Percentiles rank a stretch among this genome's conserved stretches.
Conservation (phyloP, 1,284 basidiomycete species). For the Ganoderma leucocontextum region DNA sequence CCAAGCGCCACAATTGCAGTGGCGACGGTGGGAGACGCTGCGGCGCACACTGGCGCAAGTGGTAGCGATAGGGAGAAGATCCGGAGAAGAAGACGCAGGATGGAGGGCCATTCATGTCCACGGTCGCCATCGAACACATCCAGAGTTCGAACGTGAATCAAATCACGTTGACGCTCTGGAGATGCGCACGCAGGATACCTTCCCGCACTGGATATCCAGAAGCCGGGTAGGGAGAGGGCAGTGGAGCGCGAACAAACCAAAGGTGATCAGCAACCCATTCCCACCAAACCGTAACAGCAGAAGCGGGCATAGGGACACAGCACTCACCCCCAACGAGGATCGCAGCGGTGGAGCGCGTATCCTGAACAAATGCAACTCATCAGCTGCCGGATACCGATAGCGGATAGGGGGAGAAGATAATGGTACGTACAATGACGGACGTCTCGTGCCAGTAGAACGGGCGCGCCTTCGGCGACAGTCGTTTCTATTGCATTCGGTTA, state of each 20-base stretch:
- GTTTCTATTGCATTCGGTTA: constrained; percentile 35
- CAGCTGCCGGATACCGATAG: background rate
- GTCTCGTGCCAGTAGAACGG: constrained; percentile 46
- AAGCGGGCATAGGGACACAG: background rate
- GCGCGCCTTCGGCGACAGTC: constrained; percentile 40
- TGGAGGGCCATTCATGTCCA: background rate
- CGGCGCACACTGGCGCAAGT: background rate
- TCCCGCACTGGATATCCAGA: constrained; percentile 38
- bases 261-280: constrained; percentile 14
- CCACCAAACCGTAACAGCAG: background rate
- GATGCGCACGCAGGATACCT: constrained; percentile 44
- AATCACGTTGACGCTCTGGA: constrained; percentile 46
- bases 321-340: constrained; percentile 44
- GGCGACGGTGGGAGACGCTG: background rate
- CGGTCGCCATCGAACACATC: background rate
- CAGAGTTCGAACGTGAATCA: constrained; percentile 24
- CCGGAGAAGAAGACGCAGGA: background rate
- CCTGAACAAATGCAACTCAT: constrained; percentile 28
- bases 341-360: constrained; percentile 43
- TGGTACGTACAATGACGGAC: constrained; percentile 42
- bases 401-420: background rate
- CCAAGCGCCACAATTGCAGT: background rate
- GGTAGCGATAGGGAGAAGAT: background rate
- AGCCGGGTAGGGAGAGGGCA: background rate
- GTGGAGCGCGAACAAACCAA: background rate